Percentiles rank a stretch among this genome's conserved stretches.
phyloP scores from a whole-genome alignment of 345 rosid genomes.

The Trapa incisa region DNA sequence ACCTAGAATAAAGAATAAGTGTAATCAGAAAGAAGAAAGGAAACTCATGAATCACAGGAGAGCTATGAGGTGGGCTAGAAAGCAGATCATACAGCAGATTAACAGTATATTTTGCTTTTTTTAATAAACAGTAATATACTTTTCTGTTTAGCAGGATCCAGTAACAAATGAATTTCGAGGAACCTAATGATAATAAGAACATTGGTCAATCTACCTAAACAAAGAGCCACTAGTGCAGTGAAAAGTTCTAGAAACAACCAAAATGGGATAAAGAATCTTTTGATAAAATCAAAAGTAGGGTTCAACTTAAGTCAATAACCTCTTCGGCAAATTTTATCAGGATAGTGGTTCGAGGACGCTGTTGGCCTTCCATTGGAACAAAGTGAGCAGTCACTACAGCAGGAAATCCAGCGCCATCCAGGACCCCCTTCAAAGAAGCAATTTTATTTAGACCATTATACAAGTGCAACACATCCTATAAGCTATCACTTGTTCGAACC shows the following conservation, averaged over 20 bases:
- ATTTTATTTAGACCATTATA: not conserved
- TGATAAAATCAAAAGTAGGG: not conserved
- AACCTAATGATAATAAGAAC: not conserved
- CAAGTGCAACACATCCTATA: too few relatives aligned
- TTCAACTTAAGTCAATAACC: constrained; percentile 25
- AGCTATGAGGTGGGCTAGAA: not conserved
- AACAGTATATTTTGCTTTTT: too few relatives aligned
- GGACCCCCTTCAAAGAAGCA: constrained; percentile 55
- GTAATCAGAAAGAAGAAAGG: not conserved
- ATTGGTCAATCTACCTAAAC: not conserved
- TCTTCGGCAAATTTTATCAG: constrained; percentile 93
- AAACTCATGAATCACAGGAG: not conserved
- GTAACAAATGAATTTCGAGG: not conserved
- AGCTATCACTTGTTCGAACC: too few relatives aligned
- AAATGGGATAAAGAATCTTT: too few relatives aligned
- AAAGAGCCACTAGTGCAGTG: not conserved
- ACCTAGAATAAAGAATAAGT: not conserved
- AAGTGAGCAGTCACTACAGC: constrained; percentile 93
- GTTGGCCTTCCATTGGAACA: constrained; percentile 96
- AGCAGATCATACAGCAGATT: not conserved
- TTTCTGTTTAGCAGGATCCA: not conserved
- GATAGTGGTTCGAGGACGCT: constrained; percentile 92
- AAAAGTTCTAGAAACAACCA: not conserved
- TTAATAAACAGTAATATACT: too few relatives aligned
- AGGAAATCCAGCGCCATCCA: constrained; percentile 88